These are phyloP conservation scores for Pezicula neosporulosa DNA, from an alignment of 2,329 filamentous ascomycete genomes.

Conservation along the genomic window DNA sequence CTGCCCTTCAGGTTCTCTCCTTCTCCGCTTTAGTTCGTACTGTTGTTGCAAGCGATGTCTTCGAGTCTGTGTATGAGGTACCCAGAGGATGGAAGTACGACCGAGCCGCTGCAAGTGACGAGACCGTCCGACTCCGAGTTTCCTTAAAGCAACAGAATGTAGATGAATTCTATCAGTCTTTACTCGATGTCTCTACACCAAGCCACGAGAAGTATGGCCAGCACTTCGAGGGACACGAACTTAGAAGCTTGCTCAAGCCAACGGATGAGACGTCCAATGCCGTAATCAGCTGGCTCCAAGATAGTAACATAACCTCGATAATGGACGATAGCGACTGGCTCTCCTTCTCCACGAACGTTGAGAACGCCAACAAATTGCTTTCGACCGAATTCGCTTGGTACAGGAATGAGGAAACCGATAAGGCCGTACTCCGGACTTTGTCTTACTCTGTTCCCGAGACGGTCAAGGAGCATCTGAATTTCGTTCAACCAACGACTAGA, in stretches of 20 bases:
- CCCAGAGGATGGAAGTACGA: conserved; percentile 17
- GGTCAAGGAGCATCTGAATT: conserved; percentile 32
- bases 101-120: conserved; percentile 8
- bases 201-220: conserved; percentile 42
- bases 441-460: conserved; percentile 34
- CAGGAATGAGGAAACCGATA: conserved; percentile 17
- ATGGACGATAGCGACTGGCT: conserved; percentile 33
- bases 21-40: conserved; percentile 5
- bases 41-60: conserved; percentile 9
- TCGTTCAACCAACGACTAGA: conserved; percentile 38
- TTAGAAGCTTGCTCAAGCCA: conserved; percentile 39
- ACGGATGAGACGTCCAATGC: conserved; percentile 31
- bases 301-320: conserved; percentile 25
- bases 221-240: conserved; percentile 40
- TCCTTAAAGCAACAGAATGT: conserved; percentile 19
- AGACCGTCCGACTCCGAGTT: conserved; percentile 12
- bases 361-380: conserved; percentile 33
- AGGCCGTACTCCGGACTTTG: conserved; percentile 34
- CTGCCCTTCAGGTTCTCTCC: conserved; percentile 10
- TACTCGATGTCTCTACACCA: conserved; percentile 39
- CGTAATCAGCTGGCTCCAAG: conserved; percentile 40
- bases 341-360: conserved; percentile 22
- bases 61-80: conserved; percentile 11
- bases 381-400: conserved; percentile 37
- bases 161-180: conserved; percentile 13